phyloP scores from a whole-genome alignment of 352 stramenopile species.

The Globisporangium recalcitrans region DNA sequence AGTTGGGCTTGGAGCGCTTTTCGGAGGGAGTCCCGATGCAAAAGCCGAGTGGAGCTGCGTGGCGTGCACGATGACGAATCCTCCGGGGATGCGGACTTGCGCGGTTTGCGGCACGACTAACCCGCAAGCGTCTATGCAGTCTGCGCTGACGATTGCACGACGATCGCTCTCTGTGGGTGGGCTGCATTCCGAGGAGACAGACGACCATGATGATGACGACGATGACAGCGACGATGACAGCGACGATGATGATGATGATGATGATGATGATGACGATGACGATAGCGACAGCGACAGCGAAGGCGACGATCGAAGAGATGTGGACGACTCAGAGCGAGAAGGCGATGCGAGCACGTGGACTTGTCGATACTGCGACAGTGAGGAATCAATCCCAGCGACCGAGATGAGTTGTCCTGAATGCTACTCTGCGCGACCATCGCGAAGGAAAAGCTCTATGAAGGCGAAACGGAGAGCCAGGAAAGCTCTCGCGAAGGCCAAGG shows the following conservation, averaged over 20 bases:
- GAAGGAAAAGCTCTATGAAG: constrained; percentile 21
- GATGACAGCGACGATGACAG: constrained; percentile 20
- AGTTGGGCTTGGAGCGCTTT: constrained; percentile 5
- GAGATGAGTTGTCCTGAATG: constrained; percentile 37
- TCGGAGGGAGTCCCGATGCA: constrained; percentile 1
- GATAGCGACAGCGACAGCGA: constrained; percentile 25
- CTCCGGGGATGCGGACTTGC: constrained; percentile 39
- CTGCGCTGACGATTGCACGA: constrained; percentile 36
- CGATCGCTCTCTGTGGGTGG: constrained; percentile 17
- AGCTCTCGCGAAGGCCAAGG: background rate
- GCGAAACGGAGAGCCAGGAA: constrained; percentile 25
- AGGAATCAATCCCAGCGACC: constrained; percentile 11
- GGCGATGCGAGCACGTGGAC: constrained; percentile 25
- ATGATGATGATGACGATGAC: constrained; percentile 29
- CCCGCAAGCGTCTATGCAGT: constrained; percentile 33
- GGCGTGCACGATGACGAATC: constrained; percentile 69
- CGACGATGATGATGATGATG: constrained; percentile 18
- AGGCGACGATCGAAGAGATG: constrained; percentile 22
- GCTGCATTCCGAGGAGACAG: constrained; percentile 16
- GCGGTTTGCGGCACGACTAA: constrained; percentile 64
- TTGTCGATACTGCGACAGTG: constrained; percentile 26
- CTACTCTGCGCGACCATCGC: constrained; percentile 21
- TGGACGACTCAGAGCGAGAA: background rate
- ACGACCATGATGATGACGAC: constrained; percentile 14
- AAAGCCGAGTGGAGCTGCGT: constrained; percentile 57